Evolutionary conservation across 2,329 filamentous ascomycete species (phyloP), one percentile per base, ranked within the genome.

Genomic region (Hymenoscyphus scutula): DNA sequence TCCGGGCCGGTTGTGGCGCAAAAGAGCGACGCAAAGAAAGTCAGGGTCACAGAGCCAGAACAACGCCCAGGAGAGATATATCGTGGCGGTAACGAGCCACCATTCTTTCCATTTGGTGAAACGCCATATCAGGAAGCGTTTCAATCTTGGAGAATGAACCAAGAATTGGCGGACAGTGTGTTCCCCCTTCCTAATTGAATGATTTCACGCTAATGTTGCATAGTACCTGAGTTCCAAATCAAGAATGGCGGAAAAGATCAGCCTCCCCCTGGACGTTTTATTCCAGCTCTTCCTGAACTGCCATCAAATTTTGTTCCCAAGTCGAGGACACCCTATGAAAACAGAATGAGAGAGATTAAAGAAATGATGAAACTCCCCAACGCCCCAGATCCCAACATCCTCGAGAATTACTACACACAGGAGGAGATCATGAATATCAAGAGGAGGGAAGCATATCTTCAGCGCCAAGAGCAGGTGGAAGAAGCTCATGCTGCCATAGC

Each of bases 71-170:
- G 41, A 23, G 66, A 66, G 27, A 59, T 59, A n/a, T 37, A 63
- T 56, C 51, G 41, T n/a, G 61, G 61, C 34, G 53, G 30, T 17
- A 66, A 67, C 7, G 60, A 61, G 41, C 37, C 25, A 23, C 67
- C 70, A 3, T 30, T 62, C 23, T 72, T 70, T 53, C 70, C 70
- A 27, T 72, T 73, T 53, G 72, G 72, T 25, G 71, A 73, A 59
- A 72, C 71, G 5, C 65, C 69, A 29, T 72, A 65, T 60, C 68
- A 73, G 53, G 60, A 65, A 41, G 63, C 63, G 3, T 72, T 60
- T 53, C 57, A 65, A 32, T 70, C 65, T 59, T 69, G 58, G 30
- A 54, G 63, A 34, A 71, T 73, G 63, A 58, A 67, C 41, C 45
- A 65, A 19, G 71, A 73, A 38, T 58, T 73, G 32, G 65, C 63